These are phyloP conservation scores for Daldinia concentrica DNA, from an alignment of 495 filamentous ascomycete genomes.

Conservation along the genomic window DNA sequence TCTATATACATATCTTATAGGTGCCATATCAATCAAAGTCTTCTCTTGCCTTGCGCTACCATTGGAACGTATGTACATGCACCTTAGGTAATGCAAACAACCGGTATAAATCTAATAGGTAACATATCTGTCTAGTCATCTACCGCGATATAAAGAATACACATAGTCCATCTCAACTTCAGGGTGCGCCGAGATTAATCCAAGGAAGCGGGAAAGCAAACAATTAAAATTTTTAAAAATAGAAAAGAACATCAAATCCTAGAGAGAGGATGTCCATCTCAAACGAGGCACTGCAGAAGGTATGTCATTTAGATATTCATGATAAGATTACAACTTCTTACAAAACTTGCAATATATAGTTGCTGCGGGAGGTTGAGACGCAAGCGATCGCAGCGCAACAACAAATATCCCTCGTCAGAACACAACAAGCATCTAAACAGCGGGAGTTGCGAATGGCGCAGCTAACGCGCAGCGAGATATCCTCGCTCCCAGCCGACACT, in stretches of 20 bases:
- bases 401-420: conserved; percentile 86
- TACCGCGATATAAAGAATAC: not conserved
- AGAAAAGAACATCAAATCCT: not conserved
- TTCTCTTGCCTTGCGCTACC: not conserved
- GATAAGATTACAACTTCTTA: not conserved
- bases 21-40: not conserved
- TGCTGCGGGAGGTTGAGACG: conserved; percentile 92
- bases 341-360: conserved; percentile 58
- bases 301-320: conserved; percentile 44
- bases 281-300: conserved; percentile 95
- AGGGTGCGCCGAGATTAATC: not conserved
- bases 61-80: not conserved
- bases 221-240: not conserved
- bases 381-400: conserved; percentile 88
- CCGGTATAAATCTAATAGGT: not conserved
- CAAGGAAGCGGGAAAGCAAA: not conserved
- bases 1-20: not conserved
- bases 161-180: not conserved
- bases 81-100: not conserved
- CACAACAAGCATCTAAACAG: conserved; percentile 86
- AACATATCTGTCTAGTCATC: not conserved
- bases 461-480: conserved; percentile 84
- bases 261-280: conserved; percentile 81
- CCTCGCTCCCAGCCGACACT: conserved; percentile 77
- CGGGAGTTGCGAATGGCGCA: conserved; percentile 89